Conservation (phyloP, 75 land plant species). For the Picea sitchensis region DNA sequence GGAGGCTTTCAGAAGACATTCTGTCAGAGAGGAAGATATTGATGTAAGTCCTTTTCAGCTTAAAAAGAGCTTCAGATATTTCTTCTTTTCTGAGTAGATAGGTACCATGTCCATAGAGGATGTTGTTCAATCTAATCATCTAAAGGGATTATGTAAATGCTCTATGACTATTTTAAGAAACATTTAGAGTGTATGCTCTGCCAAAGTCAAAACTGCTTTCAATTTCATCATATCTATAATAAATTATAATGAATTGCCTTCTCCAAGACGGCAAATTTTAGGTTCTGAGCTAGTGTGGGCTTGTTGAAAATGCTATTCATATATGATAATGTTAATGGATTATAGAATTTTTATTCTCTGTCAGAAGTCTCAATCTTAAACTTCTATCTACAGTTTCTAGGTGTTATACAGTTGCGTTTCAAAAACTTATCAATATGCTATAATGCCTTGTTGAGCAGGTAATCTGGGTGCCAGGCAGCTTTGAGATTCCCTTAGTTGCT, state of each 20-base stretch:
- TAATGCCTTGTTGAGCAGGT: conserved; percentile 46
- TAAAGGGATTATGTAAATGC: not conserved
- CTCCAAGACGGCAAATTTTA: not conserved
- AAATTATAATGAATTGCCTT: not conserved
- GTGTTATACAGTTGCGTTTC: not conserved
- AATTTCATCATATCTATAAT: not conserved
- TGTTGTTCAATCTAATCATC: not conserved
- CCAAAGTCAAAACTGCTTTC: not conserved
- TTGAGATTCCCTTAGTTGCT: conserved; percentile 90
- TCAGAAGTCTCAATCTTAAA: not conserved
- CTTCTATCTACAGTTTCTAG: not conserved
- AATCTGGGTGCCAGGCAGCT: conserved; percentile 93
- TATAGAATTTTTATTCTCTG: not conserved
- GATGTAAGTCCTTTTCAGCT: conserved; percentile 44
- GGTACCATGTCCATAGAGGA: not conserved
- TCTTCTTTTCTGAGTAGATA: not conserved
- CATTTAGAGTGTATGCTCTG: not conserved
- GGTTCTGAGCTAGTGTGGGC: not conserved
- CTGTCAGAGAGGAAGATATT: conserved; percentile 76
- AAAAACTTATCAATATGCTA: not conserved
- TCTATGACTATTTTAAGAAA: not conserved
- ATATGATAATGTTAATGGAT: not conserved
- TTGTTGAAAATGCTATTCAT: conserved; percentile 4
- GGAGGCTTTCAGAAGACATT: conserved; percentile 69
- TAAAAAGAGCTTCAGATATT: not conserved